phyloP scores from a whole-genome alignment of 768 basidiomycete species.

The Phaeotremella fagi region DNA sequence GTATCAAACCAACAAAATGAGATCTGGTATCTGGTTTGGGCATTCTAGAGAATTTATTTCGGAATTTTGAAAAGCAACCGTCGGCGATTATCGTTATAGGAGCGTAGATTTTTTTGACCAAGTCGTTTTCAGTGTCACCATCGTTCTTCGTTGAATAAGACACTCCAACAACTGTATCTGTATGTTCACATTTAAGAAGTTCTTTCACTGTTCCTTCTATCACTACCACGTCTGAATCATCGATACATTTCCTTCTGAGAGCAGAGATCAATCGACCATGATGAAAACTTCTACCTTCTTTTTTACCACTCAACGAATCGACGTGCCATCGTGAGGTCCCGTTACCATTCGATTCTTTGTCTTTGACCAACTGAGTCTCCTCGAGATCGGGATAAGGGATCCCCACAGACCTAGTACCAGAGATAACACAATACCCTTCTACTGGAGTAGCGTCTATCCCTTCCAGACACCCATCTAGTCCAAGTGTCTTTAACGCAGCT shows the following conservation, averaged over 20 bases:
- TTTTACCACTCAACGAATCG: constrained; percentile 24
- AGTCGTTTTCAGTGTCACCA: background rate
- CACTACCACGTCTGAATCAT: constrained; percentile 31
- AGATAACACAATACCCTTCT: constrained; percentile 77
- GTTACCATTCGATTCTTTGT: background rate
- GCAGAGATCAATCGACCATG: constrained; percentile 85
- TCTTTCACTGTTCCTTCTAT: constrained; percentile 46
- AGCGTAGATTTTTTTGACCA: constrained; percentile 58
- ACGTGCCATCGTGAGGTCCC: constrained; percentile 25
- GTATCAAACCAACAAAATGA: constrained; percentile 78
- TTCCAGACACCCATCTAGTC: constrained; percentile 68
- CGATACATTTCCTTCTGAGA: constrained; percentile 66
- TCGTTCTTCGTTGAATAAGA: constrained; percentile 32
- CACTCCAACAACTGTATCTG: constrained; percentile 49
- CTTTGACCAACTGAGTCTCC: background rate
- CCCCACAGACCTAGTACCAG: constrained; percentile 60
- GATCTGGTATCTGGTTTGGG: constrained; percentile 54
- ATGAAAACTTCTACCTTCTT: constrained; percentile 81
- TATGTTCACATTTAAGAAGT: constrained; percentile 59
- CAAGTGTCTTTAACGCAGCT: constrained; percentile 67
- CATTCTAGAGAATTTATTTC: constrained; percentile 44
- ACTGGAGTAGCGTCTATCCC: constrained; percentile 81
- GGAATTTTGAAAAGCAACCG: constrained; percentile 92
- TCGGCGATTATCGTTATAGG: constrained; percentile 84
- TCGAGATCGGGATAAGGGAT: constrained; percentile 72